Evolutionary conservation across 176 grass and related monocot species (phyloP).

Genomic region (Carex scoparia): DNA sequence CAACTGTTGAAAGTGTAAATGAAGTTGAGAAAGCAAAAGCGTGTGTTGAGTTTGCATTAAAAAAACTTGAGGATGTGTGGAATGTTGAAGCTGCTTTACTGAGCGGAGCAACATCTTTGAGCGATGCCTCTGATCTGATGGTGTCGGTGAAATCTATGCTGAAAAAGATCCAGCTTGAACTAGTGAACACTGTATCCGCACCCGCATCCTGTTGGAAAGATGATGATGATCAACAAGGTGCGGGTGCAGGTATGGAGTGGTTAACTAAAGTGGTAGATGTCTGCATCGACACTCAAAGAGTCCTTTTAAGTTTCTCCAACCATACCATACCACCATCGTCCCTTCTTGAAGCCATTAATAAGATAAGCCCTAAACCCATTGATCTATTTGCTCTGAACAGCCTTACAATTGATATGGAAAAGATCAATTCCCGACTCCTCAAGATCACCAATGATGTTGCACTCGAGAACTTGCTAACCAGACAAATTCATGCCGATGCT

Average conservation of each 20-base stretch:
- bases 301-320: background rate
- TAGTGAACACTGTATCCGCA: no score
- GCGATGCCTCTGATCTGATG: no score
- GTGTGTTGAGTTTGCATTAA: no score
- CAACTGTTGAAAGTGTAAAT: no score
- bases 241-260: background rate
- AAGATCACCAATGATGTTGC: background rate
- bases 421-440: background rate
- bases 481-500: no score
- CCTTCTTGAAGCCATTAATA: background rate
- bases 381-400: background rate
- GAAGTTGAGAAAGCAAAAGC: no score
- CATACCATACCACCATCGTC: background rate
- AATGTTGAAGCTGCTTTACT: no score
- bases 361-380: background rate
- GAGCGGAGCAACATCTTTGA: no score
- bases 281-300: background rate
- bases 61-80: no score
- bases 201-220: background rate
- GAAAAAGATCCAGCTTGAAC: no score
- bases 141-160: no score
- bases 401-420: background rate
- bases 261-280: background rate
- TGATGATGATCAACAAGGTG: no score
- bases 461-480: background rate